These are phyloP conservation scores for Alternaria sp. DNA, from an alignment of 2,329 filamentous ascomycete genomes.

Conservation along the genomic window DNA sequence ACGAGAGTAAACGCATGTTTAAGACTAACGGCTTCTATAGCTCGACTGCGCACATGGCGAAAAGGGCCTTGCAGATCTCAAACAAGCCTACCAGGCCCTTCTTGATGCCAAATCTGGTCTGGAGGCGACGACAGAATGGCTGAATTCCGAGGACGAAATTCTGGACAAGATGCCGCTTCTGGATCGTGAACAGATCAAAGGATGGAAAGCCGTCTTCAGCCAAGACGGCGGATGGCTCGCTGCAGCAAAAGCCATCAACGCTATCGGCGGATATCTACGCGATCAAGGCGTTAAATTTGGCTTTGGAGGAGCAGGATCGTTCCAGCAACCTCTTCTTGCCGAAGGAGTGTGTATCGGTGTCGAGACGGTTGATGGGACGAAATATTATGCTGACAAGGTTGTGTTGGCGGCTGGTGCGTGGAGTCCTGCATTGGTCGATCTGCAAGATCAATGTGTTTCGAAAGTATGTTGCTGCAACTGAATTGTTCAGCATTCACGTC, in stretches of 20 bases:
- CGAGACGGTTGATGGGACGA: slow-evolving; percentile 54
- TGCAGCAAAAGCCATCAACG: slow-evolving; percentile 59
- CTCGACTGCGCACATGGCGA: slow-evolving; percentile 50
- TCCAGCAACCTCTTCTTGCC: slow-evolving; percentile 55
- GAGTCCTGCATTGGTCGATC: slow-evolving; percentile 41
- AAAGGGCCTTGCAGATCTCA: slow-evolving; percentile 49
- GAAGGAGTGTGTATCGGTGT: slow-evolving; percentile 53
- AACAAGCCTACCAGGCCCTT: slow-evolving; percentile 50
- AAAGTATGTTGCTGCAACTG: slow-evolving; percentile 56
- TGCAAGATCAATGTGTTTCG: slow-evolving; percentile 54
- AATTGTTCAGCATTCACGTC: neutral
- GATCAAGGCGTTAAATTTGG: slow-evolving; percentile 55
- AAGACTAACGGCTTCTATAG: slow-evolving; percentile 23
- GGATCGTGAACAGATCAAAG: slow-evolving; percentile 54
- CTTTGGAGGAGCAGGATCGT: slow-evolving; percentile 56
- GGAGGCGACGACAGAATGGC: slow-evolving; percentile 54
- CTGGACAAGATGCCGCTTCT: slow-evolving; percentile 54
- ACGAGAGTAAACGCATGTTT: neutral
- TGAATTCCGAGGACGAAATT: slow-evolving; percentile 58
- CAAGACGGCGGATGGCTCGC: slow-evolving; percentile 59
- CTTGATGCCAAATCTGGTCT: slow-evolving; percentile 42
- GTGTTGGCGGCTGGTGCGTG: slow-evolving; percentile 55
- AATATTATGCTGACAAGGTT: slow-evolving; percentile 56
- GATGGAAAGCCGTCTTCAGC: slow-evolving; percentile 59
- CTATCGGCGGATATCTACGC: slow-evolving; percentile 54